Evolutionary conservation across 2,329 filamentous ascomycete species (phyloP).

Genomic region (Clonostachys chloroleuca): DNA sequence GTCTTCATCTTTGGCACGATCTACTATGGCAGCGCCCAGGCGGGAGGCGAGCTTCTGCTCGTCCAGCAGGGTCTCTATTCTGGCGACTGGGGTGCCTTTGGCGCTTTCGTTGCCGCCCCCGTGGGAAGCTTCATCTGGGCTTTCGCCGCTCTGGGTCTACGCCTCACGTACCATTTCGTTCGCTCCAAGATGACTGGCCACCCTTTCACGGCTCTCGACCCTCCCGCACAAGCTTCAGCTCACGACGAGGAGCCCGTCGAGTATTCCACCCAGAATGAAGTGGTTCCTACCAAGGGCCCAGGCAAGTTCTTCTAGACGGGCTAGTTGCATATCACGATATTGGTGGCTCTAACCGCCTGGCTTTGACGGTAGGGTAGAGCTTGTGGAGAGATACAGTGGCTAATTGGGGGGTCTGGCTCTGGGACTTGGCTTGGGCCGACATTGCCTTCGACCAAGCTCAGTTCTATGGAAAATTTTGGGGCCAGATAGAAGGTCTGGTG

Average conservation of each 20-base stretch:
- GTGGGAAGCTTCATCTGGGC: conserved; percentile 72
- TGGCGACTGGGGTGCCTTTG: conserved; percentile 77
- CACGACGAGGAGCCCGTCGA: conserved; percentile 15
- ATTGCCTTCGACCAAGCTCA: no score
- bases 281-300: conserved; percentile 24
- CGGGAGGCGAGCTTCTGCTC: conserved; percentile 65
- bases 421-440: no score
- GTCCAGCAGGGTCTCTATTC: conserved; percentile 71
- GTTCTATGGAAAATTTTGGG: no score
- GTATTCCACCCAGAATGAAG: conserved; percentile 16
- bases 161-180: conserved; percentile 55
- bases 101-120: conserved; percentile 77
- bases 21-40: conserved; percentile 65
- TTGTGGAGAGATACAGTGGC: no score
- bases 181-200: conserved; percentile 52
- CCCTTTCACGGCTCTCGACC: conserved; percentile 65
- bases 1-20: conserved; percentile 79
- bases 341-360: no score
- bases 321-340: neutral
- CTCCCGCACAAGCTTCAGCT: conserved; percentile 20
- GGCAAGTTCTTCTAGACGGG: conserved; percentile 50
- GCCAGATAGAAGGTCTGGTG: no score
- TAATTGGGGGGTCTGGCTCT: no score
- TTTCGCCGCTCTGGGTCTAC: conserved; percentile 53
- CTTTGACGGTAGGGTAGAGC: no score